Evolutionary conservation across 2,329 filamentous ascomycete species (phyloP).

Genomic region (Triangularia setosa): DNA sequence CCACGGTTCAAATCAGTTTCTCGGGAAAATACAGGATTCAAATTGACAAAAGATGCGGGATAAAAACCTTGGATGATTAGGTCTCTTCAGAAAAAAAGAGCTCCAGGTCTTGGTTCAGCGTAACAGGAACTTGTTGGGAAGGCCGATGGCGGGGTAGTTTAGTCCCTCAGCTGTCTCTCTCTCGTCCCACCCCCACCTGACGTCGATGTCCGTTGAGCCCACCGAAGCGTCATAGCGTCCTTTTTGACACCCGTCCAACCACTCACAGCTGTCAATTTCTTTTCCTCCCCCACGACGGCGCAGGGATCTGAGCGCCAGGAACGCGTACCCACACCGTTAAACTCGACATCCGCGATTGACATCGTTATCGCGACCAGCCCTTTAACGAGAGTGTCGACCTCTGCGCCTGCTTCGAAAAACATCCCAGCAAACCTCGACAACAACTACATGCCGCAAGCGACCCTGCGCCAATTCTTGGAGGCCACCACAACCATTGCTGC

Average conservation of each 20-base stretch:
- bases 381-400: neutral
- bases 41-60: slow-evolving; percentile 16
- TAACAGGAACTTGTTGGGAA: slow-evolving; percentile 14
- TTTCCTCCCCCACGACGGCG: neutral
- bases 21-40: neutral
- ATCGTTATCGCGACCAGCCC: neutral
- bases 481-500: neutral
- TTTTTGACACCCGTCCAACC: neutral
- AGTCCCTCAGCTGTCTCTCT: neutral
- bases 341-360: neutral
- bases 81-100: neutral
- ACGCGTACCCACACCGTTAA: neutral
- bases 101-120: slow-evolving; percentile 1
- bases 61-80: slow-evolving; percentile 14
- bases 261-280: neutral
- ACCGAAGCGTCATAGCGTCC: slow-evolving; percentile 9
- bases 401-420: neutral
- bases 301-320: neutral
- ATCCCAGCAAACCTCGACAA: neutral
- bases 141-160: slow-evolving; percentile 20
- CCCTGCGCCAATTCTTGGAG: neutral
- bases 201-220: slow-evolving; percentile 6
- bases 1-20: neutral
- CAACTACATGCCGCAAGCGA: neutral
- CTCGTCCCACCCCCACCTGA: slow-evolving; percentile 18